Evolutionary conservation across 2,329 filamentous ascomycete genomes (phyloP), one percentile per base, ranked within the genome.

Genomic region (Monilinia aucupariae): DNA sequence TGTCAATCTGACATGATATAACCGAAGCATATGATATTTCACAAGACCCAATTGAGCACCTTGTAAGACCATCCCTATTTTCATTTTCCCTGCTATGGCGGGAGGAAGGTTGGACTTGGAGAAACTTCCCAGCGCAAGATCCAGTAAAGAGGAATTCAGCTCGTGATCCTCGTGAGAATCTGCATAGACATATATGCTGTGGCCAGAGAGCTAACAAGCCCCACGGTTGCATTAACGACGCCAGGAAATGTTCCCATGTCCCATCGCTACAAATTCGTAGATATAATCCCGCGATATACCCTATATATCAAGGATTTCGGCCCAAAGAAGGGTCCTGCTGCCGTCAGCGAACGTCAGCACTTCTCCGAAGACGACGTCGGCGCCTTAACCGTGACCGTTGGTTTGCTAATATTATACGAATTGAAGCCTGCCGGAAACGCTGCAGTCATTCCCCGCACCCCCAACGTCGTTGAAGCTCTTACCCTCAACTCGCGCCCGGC

Each of bases 101-200:
- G 12, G n/a, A 48, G 53, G 41, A 47, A 25, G 27, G 43, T 55
- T 61, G 49, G n/a, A 27, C 22, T 53, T 53, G 48, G 20, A 41
- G 34, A 41, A 45, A n/a, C 48, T 47, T 20, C 58, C 48, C 53
- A 52, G 48, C 47, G 32, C 39, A 41, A 45, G 58, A 53, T 47
- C 49, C 49, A 55, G 30, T 27, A 30, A 48, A 37, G 30, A 37
- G 37, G 50, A 22, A 61, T 37, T 61, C 59, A 55, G 59, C 50
- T 47, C 49, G 47, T 47, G n/a, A 37, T 45, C 48, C 59, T 55
- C 49, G 49, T 61, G 59, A 48, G 59, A 37, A 54, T 55, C 49
- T 55, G 59, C 59, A 61, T 54, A 61, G 43, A 54, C 13, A 55
- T 53, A 61, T 61, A 61, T 61, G 49, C 17, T 55, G 41, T 53